phyloP scores from a whole-genome alignment of 495 filamentous ascomycete species.

The Beverwykella pulmonaria region DNA sequence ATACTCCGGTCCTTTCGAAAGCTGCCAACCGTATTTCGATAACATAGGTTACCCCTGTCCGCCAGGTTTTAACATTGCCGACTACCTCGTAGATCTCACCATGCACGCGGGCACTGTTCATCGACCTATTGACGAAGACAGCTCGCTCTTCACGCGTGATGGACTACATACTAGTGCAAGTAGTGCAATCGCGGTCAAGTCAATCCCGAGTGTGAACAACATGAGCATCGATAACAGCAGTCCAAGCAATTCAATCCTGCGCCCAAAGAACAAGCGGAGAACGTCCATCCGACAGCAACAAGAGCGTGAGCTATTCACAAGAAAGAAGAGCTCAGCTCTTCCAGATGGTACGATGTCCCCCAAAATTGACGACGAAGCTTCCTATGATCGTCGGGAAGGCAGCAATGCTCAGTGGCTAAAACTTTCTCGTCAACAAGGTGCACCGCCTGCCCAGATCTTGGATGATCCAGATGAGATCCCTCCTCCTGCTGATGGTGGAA shows the following conservation, averaged over 20 bases:
- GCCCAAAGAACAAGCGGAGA: conserved; percentile 67
- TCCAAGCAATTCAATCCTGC: conserved; percentile 52
- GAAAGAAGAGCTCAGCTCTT: conserved; percentile 67
- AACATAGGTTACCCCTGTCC: conserved; percentile 87
- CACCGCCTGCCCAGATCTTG: conserved; percentile 61
- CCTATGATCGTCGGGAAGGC: conserved; percentile 59
- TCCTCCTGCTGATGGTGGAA: conserved; percentile 61
- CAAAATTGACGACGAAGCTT: conserved; percentile 67
- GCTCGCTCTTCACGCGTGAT: conserved; percentile 49
- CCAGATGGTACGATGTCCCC: conserved; percentile 57
- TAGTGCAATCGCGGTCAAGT: conserved; percentile 88
- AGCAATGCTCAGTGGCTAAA: conserved; percentile 66
- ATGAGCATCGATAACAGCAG: conserved; percentile 64
- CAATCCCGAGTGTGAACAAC: conserved; percentile 77
- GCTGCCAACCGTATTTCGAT: conserved; percentile 92
- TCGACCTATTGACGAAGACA: conserved; percentile 62
- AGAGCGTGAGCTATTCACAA: conserved; percentile 86
- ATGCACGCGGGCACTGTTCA: conserved; percentile 79
- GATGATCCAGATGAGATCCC: conserved; percentile 80
- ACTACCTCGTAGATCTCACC: conserved; percentile 94
- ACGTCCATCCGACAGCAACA: conserved; percentile 81
- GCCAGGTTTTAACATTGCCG: conserved; percentile 97
- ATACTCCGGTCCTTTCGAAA: conserved; percentile 86
- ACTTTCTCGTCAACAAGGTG: conserved; percentile 66
- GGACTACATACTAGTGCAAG: conserved; percentile 74